Percentiles rank a stretch among this genome's conserved stretches.
Evolutionary conservation across 805 yeast genomes (phyloP).

Genomic region (Starmerella scarabaei): DNA sequence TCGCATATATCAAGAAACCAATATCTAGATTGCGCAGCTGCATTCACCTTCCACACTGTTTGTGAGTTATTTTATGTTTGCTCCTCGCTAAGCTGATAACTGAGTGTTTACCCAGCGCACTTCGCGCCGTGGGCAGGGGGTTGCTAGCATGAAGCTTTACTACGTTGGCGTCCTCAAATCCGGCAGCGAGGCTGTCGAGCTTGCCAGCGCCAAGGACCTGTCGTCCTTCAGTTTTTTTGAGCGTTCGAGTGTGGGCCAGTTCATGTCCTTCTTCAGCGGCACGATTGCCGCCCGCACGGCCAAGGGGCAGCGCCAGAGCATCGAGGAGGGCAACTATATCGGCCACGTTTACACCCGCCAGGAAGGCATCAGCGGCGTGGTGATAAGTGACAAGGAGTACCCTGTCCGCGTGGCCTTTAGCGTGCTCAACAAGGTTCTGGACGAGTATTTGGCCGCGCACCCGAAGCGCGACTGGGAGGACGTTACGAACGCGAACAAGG

Average conservation of each 20-base stretch:
- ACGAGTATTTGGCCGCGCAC: constrained; percentile 65
- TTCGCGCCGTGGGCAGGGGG: no score
- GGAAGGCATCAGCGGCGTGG: constrained; percentile 84
- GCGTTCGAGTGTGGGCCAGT: constrained; percentile 68
- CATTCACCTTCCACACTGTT: no score
- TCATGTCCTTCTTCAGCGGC: constrained; percentile 85
- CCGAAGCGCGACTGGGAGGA: constrained; percentile 57
- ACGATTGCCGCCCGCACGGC: constrained; percentile 82
- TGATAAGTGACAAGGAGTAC: constrained; percentile 88
- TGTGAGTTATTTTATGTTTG: no score
- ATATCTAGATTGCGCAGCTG: no score
- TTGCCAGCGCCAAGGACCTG: constrained; percentile 68
- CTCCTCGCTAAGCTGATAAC: no score
- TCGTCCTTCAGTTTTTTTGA: constrained; percentile 84
- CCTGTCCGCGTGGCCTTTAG: constrained; percentile 96
- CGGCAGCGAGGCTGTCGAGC: constrained; percentile 50
- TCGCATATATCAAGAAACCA: no score
- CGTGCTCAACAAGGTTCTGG: constrained; percentile 74
- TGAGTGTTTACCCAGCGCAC: no score
- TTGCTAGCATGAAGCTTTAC: constrained; percentile 92
- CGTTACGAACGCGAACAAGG: constrained; percentile 24
- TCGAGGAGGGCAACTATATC: constrained; percentile 80
- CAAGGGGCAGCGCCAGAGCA: constrained; percentile 83
- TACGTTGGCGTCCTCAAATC: constrained; percentile 78
- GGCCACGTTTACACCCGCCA: constrained; percentile 85